These are phyloP conservation scores for Hericium erinaceus DNA, from an alignment of 768 basidiomycete genomes.

Conservation along the genomic window DNA sequence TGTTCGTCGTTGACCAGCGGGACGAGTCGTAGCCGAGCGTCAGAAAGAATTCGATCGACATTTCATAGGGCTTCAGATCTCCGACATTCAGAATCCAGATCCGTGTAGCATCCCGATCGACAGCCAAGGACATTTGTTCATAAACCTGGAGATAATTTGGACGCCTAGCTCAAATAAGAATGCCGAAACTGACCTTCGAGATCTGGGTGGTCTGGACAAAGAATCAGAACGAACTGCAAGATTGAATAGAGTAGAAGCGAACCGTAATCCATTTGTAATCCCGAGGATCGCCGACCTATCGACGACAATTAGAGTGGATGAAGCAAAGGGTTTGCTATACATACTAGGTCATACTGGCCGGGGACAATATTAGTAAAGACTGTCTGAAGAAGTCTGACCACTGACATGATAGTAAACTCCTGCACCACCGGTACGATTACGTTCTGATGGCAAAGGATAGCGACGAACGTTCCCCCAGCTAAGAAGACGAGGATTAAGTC, in stretches of 20 bases:
- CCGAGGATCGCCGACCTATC: slow-evolving; percentile 49
- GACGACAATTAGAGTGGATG: too few relatives aligned
- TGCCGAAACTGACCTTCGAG: slow-evolving; percentile 28
- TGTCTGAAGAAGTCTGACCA: slow-evolving; percentile 12
- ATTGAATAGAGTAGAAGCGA: slow-evolving; percentile 12
- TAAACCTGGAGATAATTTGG: slow-evolving; percentile 29
- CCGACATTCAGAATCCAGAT: slow-evolving; percentile 74
- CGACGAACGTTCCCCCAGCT: slow-evolving; percentile 65
- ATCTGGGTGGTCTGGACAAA: slow-evolving; percentile 40
- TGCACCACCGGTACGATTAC: slow-evolving; percentile 55
- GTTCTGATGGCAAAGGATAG: slow-evolving; percentile 41
- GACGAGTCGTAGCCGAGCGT: slow-evolving; percentile 51
- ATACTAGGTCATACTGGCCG: slow-evolving; percentile 32
- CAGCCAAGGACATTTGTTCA: slow-evolving; percentile 62
- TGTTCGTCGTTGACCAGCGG: slow-evolving; percentile 45
- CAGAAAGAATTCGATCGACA: slow-evolving; percentile 63
- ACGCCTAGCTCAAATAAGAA: background rate
- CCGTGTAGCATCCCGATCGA: slow-evolving; percentile 44
- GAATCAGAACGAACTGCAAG: background rate
- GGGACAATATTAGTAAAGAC: background rate
- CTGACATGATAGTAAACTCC: slow-evolving; percentile 62
- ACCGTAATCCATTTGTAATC: slow-evolving; percentile 70
- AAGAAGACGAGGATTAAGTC: slow-evolving; percentile 12
- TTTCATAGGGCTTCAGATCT: slow-evolving; percentile 66
- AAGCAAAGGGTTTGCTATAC: slow-evolving; percentile 15